These are phyloP conservation scores for Fusarium lyarnte DNA, from an alignment of 2,329 filamentous ascomycete species.

Conservation along the genomic window DNA sequence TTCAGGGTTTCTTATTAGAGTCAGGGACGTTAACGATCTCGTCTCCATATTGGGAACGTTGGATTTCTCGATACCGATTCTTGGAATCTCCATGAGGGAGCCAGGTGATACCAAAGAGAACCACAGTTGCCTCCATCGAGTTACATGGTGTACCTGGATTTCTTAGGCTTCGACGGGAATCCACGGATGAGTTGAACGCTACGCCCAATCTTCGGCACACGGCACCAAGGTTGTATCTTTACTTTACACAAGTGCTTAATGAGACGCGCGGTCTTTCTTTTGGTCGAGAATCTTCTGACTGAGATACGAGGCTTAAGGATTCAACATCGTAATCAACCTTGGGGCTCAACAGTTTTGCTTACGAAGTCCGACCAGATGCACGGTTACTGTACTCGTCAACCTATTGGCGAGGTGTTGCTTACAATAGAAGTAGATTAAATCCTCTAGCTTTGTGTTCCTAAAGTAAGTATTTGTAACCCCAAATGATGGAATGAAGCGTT, in stretches of 20 bases:
- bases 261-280: slow-evolving; percentile 11
- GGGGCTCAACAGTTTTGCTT: neutral
- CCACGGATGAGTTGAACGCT: neutral
- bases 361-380: neutral
- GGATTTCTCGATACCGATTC: slow-evolving; percentile 10
- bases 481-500: neutral
- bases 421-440: neutral
- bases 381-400: neutral
- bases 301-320: neutral
- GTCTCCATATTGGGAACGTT: slow-evolving; percentile 6
- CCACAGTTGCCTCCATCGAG: slow-evolving; percentile 8
- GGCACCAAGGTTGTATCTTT: slow-evolving; percentile 14
- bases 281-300: neutral
- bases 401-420: neutral
- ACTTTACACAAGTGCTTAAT: neutral
- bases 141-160: slow-evolving; percentile 10
- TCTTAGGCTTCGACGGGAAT: slow-evolving; percentile 11
- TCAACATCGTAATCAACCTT: slow-evolving; percentile 1
- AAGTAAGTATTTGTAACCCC: neutral
- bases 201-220: slow-evolving; percentile 6
- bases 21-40: slow-evolving; percentile 6
- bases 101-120: slow-evolving; percentile 20
- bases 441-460: neutral
- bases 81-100: slow-evolving; percentile 27
- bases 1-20: slow-evolving; percentile 15